These are phyloP conservation scores for Globisporangium nagaii DNA, from an alignment of 352 stramenopile genomes.

Conservation along the genomic window DNA sequence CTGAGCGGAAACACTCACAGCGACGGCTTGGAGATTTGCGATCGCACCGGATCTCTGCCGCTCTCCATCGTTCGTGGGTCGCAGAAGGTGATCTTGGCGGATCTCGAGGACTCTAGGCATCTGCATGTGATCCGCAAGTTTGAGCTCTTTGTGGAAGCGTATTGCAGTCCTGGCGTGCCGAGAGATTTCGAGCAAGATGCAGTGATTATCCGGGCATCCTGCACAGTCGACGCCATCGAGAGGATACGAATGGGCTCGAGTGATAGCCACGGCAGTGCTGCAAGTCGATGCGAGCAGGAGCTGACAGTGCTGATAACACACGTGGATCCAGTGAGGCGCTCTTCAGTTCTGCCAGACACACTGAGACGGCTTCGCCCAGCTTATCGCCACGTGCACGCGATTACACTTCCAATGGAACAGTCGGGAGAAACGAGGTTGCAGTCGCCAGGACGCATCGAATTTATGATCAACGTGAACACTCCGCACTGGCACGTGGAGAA, in stretches of 20 bases:
- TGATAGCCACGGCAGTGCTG: background rate
- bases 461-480: conserved; percentile 21
- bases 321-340: conserved; percentile 13
- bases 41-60: conserved; percentile 32
- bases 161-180: conserved; percentile 9
- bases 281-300: background rate
- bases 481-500: conserved; percentile 31
- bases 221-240: conserved; percentile 15
- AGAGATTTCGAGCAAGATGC: conserved; percentile 10
- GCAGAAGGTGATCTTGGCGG: background rate
- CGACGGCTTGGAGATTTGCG: conserved; percentile 35
- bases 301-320: conserved; percentile 25
- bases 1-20: conserved; percentile 28
- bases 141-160: conserved; percentile 26
- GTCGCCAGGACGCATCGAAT: conserved; percentile 16
- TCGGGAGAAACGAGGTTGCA: background rate
- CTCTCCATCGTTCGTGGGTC: background rate
- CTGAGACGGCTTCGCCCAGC: conserved; percentile 1
- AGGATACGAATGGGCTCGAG: conserved; percentile 17
- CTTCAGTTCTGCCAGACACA: background rate
- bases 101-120: conserved; percentile 1
- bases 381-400: conserved; percentile 33
- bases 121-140: conserved; percentile 29
- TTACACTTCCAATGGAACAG: conserved; percentile 16
- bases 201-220: conserved; percentile 19